phyloP scores from a whole-genome alignment of 805 yeast species.

The Nakazawaea laoshanensis region DNA sequence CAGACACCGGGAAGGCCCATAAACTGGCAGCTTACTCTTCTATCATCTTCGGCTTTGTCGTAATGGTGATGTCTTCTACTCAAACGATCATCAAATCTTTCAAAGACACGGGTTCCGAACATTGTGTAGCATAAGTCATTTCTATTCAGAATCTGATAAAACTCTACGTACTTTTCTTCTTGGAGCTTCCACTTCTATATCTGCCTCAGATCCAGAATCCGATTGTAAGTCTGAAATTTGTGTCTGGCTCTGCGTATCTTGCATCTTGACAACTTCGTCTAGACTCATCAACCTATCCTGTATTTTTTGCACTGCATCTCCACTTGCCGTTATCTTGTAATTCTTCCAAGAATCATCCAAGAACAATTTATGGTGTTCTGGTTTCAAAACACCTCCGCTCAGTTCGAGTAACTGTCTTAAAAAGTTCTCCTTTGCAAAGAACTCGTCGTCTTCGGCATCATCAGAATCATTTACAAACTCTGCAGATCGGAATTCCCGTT shows the following conservation, averaged over 20 bases:
- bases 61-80: slow-evolving; percentile 74
- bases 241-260: neutral
- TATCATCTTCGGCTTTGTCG: slow-evolving; percentile 60
- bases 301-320: slow-evolving; percentile 1
- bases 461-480: slow-evolving; percentile 53
- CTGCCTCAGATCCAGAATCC: neutral
- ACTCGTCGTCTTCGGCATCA: slow-evolving; percentile 40
- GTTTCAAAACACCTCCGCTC: slow-evolving; percentile 6
- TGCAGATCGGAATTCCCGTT: slow-evolving; percentile 31
- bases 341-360: slow-evolving; percentile 8
- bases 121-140: slow-evolving; percentile 31
- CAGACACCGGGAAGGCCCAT: slow-evolving; percentile 35
- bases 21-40: slow-evolving; percentile 54
- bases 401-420: slow-evolving; percentile 8
- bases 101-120: slow-evolving; percentile 31
- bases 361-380: slow-evolving; percentile 9
- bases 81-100: slow-evolving; percentile 53
- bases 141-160: slow-evolving; percentile 13
- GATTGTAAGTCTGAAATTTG: neutral
- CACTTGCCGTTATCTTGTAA: slow-evolving; percentile 6
- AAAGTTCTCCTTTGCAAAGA: slow-evolving; percentile 43
- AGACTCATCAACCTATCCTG: neutral
- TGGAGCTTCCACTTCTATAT: neutral
- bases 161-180: slow-evolving; percentile 9
- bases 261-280: slow-evolving; percentile 1